Percentiles rank a stretch among this genome's conserved stretches.
Evolutionary conservation across 1,139 yeast genomes (phyloP).

Genomic region (Magnusiomyces suaveolens): DNA sequence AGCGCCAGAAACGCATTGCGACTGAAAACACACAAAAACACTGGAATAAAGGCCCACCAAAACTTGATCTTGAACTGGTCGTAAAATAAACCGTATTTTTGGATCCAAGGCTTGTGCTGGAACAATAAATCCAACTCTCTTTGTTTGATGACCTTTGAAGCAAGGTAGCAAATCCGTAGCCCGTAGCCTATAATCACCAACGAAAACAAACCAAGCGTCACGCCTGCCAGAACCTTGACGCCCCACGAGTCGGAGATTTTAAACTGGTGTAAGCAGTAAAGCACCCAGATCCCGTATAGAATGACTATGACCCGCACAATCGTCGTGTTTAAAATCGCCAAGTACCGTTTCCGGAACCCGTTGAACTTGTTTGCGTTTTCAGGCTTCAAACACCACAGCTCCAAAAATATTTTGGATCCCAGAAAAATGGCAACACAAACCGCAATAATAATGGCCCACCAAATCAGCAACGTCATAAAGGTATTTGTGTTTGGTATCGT

Average conservation of each 20-base stretch:
- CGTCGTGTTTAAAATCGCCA: slow-evolving; percentile 20
- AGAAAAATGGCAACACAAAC: slow-evolving; percentile 21
- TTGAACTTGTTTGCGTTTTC: slow-evolving; percentile 18
- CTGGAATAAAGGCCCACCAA: slow-evolving; percentile 31
- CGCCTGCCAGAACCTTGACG: slow-evolving; percentile 25
- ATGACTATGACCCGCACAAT: slow-evolving; percentile 25
- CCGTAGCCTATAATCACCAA: slow-evolving; percentile 22
- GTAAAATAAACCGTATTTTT: slow-evolving; percentile 29
- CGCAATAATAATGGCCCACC: slow-evolving; percentile 28
- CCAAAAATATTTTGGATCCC: slow-evolving; percentile 22
- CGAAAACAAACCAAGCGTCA: slow-evolving; percentile 26
- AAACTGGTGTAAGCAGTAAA: slow-evolving; percentile 29
- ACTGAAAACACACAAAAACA: slow-evolving; percentile 23
- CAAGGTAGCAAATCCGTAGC: slow-evolving; percentile 23
- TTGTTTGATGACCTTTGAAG: slow-evolving; percentile 20
- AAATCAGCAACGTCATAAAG: slow-evolving; percentile 28
- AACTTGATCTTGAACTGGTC: slow-evolving; percentile 27
- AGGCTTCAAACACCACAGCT: slow-evolving; percentile 17
- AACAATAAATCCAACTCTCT: slow-evolving; percentile 25
- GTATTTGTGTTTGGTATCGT: slow-evolving; percentile 28
- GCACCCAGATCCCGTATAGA: slow-evolving; percentile 30
- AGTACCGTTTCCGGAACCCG: slow-evolving; percentile 23
- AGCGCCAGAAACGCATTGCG: slow-evolving; percentile 30
- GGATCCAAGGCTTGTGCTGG: slow-evolving; percentile 28
- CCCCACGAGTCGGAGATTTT: slow-evolving; percentile 28